A percentile compares a stretch with the other conserved stretches of the same genome.
phyloP scores from a whole-genome alignment of 2,329 filamentous ascomycete genomes.

The Exophiala sideris region DNA sequence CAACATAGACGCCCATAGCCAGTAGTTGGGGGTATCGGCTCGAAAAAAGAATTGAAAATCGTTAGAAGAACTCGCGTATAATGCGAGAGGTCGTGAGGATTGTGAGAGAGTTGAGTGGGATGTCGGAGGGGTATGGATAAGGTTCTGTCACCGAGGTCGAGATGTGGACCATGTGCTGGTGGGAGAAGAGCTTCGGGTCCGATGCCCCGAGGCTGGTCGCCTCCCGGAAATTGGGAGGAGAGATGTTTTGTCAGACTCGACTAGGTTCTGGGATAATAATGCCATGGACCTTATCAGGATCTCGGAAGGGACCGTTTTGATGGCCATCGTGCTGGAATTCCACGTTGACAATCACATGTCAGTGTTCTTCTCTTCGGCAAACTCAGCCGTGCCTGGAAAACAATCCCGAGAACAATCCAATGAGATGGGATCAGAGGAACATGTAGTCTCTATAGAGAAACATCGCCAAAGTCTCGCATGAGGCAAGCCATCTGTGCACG shows the following conservation, averaged over 20 bases:
- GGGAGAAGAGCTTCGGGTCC: no score
- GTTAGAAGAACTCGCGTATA: not conserved
- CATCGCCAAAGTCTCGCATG: slow-evolving; percentile 78
- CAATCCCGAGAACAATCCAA: not conserved
- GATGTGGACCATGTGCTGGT: no score
- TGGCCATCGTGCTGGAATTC: not conserved
- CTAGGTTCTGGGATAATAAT: not conserved
- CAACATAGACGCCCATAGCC: not conserved
- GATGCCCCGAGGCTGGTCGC: no score
- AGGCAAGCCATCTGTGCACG: slow-evolving; percentile 85
- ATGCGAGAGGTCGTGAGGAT: not conserved
- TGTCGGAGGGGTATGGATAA: not conserved
- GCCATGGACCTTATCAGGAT: not conserved
- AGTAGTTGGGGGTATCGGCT: not conserved
- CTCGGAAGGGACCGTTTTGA: not conserved
- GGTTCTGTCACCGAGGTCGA: no score
- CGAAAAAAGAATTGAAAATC: not conserved
- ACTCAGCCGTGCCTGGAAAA: not conserved
- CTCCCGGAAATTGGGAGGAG: no score
- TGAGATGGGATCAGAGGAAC: not conserved
- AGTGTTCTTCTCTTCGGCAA: not conserved
- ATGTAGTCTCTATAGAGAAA: slow-evolving; percentile 48
- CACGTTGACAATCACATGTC: not conserved
- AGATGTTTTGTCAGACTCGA: no score
- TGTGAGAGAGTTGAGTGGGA: not conserved